Base-by-base conservation (phyloP, 257 asterid genomes). In the Leonotis leonurus region DNA sequence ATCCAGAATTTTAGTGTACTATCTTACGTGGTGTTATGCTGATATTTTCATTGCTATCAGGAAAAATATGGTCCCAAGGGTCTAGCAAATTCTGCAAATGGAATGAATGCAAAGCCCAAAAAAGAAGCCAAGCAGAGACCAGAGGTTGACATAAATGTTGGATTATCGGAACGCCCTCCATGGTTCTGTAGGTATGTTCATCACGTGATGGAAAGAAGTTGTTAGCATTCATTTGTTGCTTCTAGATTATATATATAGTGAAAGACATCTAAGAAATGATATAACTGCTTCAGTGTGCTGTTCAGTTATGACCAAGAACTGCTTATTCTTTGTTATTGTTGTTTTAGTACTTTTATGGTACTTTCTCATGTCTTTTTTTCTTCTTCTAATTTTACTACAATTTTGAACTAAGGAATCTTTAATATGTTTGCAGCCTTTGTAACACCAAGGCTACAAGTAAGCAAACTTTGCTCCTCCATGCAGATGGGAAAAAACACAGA, bases 31-130 rank as follows among this genome's bases (percentile, higher is more conserved):
- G 16, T 60, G 41, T 27, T 53, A 5, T 5, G 6, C 10, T 11
- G 8, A 32, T 32, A 16, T 46, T 1, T 29, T 16, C 35, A 27
- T 12, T 62, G 55, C 18, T 64, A 74, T 69, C 84, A 93, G 99
- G 97, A 89, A 68, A 93, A 93, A 67, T 89, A 93, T 80, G 97
- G 97, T 29, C 97, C 99, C 17, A 87, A 89, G 77, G 99, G 95
- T 55, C 91, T 75, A 67, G 89, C 59, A 22, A 87, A 89, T 27
- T 73, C 83, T 43, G 35, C 68, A 10, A 81, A 70, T 70, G 95
- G 86, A 60, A 27, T 60, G 27, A 79, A 81, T 65, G 64, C 77
- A 7, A 93, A 82, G 70, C 60, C 86, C 46, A 81, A 71, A 60
- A 74, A 29, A 53, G 85, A 76, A 8, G 43, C 83, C 20, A 88